phyloP scores from a whole-genome alignment of 768 basidiomycete genomes.

The Podaxis sp. region DNA sequence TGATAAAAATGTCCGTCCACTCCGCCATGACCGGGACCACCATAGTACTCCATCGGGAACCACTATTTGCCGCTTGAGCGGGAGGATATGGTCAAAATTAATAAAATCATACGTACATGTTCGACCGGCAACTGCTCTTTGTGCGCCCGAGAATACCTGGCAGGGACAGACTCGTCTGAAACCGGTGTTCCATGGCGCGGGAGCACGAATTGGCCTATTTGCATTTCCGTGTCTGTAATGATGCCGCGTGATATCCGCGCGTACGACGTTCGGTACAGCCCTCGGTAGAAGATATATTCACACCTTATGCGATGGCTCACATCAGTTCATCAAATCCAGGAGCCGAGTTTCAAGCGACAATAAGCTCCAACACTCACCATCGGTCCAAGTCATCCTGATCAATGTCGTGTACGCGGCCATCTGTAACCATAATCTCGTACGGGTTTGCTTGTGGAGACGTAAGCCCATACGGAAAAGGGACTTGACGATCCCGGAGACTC shows the following conservation, averaged over 20 bases:
- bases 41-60: constrained; percentile 77
- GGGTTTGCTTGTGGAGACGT: constrained; percentile 53
- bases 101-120: constrained; percentile 46
- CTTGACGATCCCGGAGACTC: constrained; percentile 25
- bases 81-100: background rate
- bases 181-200: constrained; percentile 56
- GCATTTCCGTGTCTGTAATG: constrained; percentile 89
- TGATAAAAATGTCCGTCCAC: constrained; percentile 75
- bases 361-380: constrained; percentile 44
- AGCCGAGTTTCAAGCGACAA: background rate
- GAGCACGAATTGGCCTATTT: constrained; percentile 82
- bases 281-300: constrained; percentile 88
- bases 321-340: background rate
- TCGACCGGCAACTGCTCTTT: constrained; percentile 67
- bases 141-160: constrained; percentile 64
- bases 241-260: constrained; percentile 79
- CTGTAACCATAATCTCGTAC: constrained; percentile 73
- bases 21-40: constrained; percentile 50
- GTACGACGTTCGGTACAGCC: constrained; percentile 77
- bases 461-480: background rate
- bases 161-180: constrained; percentile 56
- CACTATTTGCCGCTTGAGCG: constrained; percentile 41
- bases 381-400: constrained; percentile 70
- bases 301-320: constrained; percentile 50
- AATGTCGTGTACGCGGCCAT: constrained; percentile 79